A percentile compares a stretch with the other conserved stretches of the same genome.
Evolutionary conservation across 2,329 filamentous ascomycete species (phyloP).

Genomic region (Chaetomium strumarium): DNA sequence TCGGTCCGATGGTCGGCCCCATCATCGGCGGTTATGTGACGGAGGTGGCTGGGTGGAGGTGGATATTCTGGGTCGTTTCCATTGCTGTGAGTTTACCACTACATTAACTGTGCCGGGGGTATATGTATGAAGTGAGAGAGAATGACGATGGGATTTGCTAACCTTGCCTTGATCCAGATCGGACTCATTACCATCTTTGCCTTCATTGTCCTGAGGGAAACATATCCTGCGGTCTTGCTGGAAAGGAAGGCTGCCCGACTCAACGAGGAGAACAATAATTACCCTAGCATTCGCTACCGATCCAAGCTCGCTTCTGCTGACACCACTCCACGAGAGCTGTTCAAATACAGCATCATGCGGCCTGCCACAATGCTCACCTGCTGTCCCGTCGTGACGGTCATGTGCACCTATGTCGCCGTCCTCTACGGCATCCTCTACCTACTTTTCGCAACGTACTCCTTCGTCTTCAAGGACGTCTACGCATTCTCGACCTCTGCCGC

Average conservation of each 20-base stretch:
- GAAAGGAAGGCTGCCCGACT: constrained; percentile 42
- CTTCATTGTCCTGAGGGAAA: constrained; percentile 37
- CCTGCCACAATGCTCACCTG: constrained; percentile 44
- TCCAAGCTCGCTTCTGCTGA: constrained; percentile 7
- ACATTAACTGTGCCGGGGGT: neutral
- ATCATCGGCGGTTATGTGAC: constrained; percentile 44
- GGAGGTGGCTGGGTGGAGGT: constrained; percentile 44
- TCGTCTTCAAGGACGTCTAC: constrained; percentile 33
- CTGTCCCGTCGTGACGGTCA: constrained; percentile 39
- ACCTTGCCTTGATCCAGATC: neutral
- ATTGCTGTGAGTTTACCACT: constrained; percentile 30
- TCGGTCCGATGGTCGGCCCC: constrained; percentile 39
- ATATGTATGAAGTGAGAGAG: neutral
- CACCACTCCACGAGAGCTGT: neutral
- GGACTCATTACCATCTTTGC: constrained; percentile 31
- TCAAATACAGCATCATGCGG: constrained; percentile 37
- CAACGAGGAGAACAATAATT: constrained; percentile 28
- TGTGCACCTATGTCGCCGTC: constrained; percentile 44
- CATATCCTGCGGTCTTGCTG: constrained; percentile 46
- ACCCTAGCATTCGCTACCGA: constrained; percentile 6
- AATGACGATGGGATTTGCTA: neutral
- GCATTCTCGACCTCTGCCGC: neutral
- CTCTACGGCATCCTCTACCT: constrained; percentile 46
- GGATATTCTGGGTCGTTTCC: constrained; percentile 46
- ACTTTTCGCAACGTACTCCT: constrained; percentile 47